Base-by-base conservation (phyloP, 1,139 yeast genomes). In the Geotrichum restrictum region DNA sequence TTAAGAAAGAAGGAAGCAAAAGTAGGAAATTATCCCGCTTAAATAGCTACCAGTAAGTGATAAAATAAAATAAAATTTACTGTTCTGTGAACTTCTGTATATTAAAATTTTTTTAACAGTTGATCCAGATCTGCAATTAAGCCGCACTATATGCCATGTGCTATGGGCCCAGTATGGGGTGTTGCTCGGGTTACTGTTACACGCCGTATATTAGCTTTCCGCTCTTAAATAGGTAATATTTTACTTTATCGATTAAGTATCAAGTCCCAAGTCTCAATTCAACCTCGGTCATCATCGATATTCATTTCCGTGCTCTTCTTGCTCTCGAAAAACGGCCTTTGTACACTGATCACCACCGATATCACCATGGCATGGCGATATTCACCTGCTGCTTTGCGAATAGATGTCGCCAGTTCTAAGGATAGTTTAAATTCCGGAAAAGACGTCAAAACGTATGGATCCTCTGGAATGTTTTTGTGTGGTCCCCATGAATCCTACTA, bases 381-480 rank as follows among this genome's bases (percentile, higher is more conserved):
- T 33, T 33, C 46, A 11, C 27, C 53, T 22, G 39, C 38, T 3
- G 56, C 56, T 11, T 18, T 53, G 13, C 40, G 56, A 13, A 43
- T 53, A 13, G 52, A 49, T 18, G 45, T 45, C 11, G 43, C 41
- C 13, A 24, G 34, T 8, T 18, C 27, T 16, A 40, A 18, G 5
- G 34, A n/a, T 19, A n/a, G 18, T 13, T 18, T 34, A 7, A 34
- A 45, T 14, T 19, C 16, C 11, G 39, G 31, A 16, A 45, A 39
- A 16, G 50, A 45, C 3, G 45, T 32, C 29, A 38, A 48, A 11
- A 53, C 53, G 3, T 47, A 46, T 36, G 49, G 53, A n/a, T 51
- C 51, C 11, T 53, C 56, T 1, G 56, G 49, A n/a, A 27, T 49
- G 33, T 34, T 53, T 14, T 21, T 53, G 14, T 32, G 27, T 3